Conservation (phyloP, 768 basidiomycete species). For the Rhodosporidiobolus odoratus region DNA sequence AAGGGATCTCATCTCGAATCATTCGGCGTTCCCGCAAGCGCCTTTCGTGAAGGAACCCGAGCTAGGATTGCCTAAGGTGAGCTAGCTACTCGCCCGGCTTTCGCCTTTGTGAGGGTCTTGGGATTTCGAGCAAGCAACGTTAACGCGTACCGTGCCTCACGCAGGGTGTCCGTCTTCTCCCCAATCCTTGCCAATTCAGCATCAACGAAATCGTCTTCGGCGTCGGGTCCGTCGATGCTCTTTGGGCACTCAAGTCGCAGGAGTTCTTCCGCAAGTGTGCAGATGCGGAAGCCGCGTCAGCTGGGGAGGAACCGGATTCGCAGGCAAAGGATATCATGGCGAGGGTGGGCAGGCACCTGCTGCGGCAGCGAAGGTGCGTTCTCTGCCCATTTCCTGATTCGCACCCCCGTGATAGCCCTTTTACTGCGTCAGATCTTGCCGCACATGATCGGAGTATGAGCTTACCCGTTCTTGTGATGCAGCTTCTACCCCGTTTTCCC, state of each 20-base stretch:
- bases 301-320: conserved; percentile 37
- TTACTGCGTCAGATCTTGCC: not conserved
- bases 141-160: not conserved
- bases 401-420: not conserved
- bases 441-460: conserved; percentile 3
- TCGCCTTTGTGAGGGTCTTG: not conserved
- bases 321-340: conserved; percentile 63
- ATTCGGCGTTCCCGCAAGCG: conserved; percentile 77
- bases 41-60: conserved; percentile 46
- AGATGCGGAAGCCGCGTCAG: conserved; percentile 50
- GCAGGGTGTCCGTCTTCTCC: conserved; percentile 70
- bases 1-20: conserved; percentile 70
- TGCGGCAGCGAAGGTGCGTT: conserved; percentile 77
- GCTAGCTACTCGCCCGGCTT: not conserved
- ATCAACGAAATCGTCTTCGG: conserved; percentile 77
- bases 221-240: conserved; percentile 72
- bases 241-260: conserved; percentile 84
- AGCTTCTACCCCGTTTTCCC: conserved; percentile 97
- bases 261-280: conserved; percentile 55
- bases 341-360: conserved; percentile 67
- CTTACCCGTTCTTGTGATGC: not conserved
- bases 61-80: conserved; percentile 47
- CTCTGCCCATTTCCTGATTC: not conserved
- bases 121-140: not conserved
- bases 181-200: conserved; percentile 81